Evolutionary conservation across 2,329 filamentous ascomycete genomes (phyloP), one percentile per base, ranked within the genome.

Genomic region (Ampelomyces quisqualis): DNA sequence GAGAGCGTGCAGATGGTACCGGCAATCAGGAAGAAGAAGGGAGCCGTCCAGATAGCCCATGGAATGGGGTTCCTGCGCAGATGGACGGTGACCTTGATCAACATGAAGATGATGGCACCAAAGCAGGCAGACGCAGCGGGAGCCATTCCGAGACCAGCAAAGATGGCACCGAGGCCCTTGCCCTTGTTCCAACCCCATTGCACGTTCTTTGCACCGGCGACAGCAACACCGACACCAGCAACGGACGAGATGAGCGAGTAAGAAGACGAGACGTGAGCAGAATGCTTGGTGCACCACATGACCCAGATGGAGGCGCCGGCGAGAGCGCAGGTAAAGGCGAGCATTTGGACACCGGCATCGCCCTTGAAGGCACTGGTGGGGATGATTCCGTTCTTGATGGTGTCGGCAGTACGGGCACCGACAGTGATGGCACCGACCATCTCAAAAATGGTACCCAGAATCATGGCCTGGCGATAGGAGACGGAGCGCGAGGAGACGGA

Each of bases 401-500:
- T 90, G 27, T 82, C 80, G 45, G 85, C 85, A 2, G 83, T 88
- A 60, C 69, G 66, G 18, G 67, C 64, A 50, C 69, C 68, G 33
- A 60, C 73, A 34, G 70, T 63, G 34, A 73, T 69, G 38, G 72
- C 71, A 27, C 74, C 74, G 5, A 70, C 55, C 60, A 76, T 73
- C 52, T 77, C 74, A 62, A 71, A 71, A 27, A 74, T 60, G 28
- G 70, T 67, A 22, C 70, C 72, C 13, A 76, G 57, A 36, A 70
- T 38, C 70, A 76, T 75, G 46, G 73, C 85, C 69, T 84, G 81
- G 54, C 79, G 70, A 71, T 88, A 86, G 2, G 82, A 75, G 59
- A 88, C 76, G 52, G 86, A 90, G 38, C 86, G 74, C n/a, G 86
- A 90, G 14, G 86, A 90, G 44, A 90, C 86, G 58, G 80, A 85